Base-by-base conservation (phyloP, 2,329 filamentous ascomycete species). In the Pestalotiopsis sp. region DNA sequence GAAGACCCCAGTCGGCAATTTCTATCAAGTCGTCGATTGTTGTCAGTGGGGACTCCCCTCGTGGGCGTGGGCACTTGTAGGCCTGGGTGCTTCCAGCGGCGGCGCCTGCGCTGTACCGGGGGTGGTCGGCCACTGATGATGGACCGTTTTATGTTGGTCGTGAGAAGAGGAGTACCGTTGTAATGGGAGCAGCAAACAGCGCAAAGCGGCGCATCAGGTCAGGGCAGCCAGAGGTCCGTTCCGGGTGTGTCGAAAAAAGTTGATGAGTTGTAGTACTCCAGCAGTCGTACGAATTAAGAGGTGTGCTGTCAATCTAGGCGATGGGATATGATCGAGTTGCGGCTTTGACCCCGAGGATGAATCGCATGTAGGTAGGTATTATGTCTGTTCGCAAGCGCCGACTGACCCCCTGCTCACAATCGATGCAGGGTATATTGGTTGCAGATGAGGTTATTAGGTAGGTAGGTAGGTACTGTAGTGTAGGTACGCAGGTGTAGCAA, bases 1-100 rank as follows among this genome's bases (percentile, higher is more conserved):
- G 63, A 57, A 56, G 31, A 61, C 59, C 23, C 57, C 61, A 45
- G 39, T 64, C 61, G 17, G 36, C 61, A 61, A 61, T 36, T 61
- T 61, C 59, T 25, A 49, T 52, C 45, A 25, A 65, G 12, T 65
- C 25, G 63, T 57, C 63, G 12, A 36, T 61, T 65, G 63, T 65
- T 64, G 41, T 25, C 39, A 31, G 63, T 65, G 63, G 63, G 52
- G 63, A 38, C 63, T 31, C 41, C 31, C n/a, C 36, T 36, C 36
- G 36, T n/a, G 20, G 9, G 59, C 20, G 45, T 17, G 45, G 17
- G 45, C 45, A 52, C 45, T 52, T 31, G 27, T 31, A 31, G 27
- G 27, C 27, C 27, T 31, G 27, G 45, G 45, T 52, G 45, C 17
- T 52, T 17, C 14, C 17, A 31, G 45, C 45, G 45, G 45, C 36